Evolutionary conservation across 306 rosid genomes (phyloP), one percentile per base, ranked within the genome.

Genomic region (Oemleria cerasiformis): DNA sequence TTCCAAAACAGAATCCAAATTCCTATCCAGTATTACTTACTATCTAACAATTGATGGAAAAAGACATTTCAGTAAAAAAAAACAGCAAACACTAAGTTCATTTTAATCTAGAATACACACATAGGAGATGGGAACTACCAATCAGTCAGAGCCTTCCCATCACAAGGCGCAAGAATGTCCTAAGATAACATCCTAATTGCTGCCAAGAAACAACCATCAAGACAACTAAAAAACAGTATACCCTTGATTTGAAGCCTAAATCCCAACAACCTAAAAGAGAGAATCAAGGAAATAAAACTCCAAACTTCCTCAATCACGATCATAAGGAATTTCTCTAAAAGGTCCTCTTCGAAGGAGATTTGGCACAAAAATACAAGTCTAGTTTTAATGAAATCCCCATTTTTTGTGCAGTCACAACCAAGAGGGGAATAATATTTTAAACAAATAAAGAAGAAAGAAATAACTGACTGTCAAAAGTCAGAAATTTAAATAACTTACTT

Each of bases 401-500:
- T 68, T 9, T 69, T 45, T 25, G 36, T 30, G 19, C 47, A 17
- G 34, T 50, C 16, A 13, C 53, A 67, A 50, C 60, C 44, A 67
- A 67, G 19, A 49, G 19, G 60, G 59, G 44, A 47, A 59, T 9
- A 48, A 67, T 6, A n/a, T 36, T 48, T 38, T 0, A 30, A 19
- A 41, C 23, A 69, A 21, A n/a, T 2, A 54, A 15, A 21, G 47
- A 49, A 67, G 23, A 54, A 69, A 42, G 50, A 50, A 53, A 69
- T 16, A 55, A 41, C 15, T 10, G 40, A 6, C 36, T 25, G 51
- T 56, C 41, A 41, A 21, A 21, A 55, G 53, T 69, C 73, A 69
- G 45, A 25, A 69, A 55, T 13, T 54, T 25, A 41, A 40, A 40
- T 69, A 51, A 69, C 73, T 69, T 69, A 69, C 73, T 69, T 69